Conservation (phyloP, 1,139 yeast species). For the Candida neerlandica region DNA sequence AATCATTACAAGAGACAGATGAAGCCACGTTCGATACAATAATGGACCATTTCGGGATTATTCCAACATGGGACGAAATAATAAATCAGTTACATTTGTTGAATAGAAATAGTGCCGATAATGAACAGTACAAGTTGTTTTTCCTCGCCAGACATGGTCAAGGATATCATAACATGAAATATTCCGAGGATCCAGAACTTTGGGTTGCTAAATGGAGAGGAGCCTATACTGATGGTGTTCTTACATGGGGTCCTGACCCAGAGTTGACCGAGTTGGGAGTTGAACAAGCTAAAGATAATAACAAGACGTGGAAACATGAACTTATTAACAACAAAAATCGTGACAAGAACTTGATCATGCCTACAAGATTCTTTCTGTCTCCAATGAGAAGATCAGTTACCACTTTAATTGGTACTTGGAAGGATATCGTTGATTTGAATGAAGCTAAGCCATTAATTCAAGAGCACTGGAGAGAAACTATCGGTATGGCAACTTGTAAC, state of each 20-base stretch:
- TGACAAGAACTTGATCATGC: constrained; percentile 55
- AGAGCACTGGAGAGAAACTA: constrained; percentile 47
- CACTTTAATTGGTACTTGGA: constrained; percentile 65
- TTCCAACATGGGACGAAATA: constrained; percentile 50
- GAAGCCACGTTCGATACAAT: constrained; percentile 53
- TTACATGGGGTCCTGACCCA: constrained; percentile 70
- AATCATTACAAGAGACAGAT: constrained; percentile 49
- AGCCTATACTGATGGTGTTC: constrained; percentile 54
- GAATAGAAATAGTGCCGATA: constrained; percentile 34
- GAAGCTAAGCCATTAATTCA: constrained; percentile 34
- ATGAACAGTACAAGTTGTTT: constrained; percentile 56
- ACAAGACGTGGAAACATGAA: constrained; percentile 49
- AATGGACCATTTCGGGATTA: constrained; percentile 50
- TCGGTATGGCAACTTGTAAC: constrained; percentile 49
- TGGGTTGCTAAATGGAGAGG: constrained; percentile 67
- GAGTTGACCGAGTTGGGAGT: constrained; percentile 61
- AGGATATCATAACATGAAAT: constrained; percentile 70
- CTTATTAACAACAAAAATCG: constrained; percentile 20
- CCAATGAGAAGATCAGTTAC: constrained; percentile 69
- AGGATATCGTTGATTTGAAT: constrained; percentile 29
- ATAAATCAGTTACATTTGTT: constrained; percentile 35
- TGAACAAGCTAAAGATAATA: constrained; percentile 49
- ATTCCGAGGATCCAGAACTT: constrained; percentile 50
- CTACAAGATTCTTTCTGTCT: constrained; percentile 58
- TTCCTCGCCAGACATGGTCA: constrained; percentile 79